Evolutionary conservation across 2,329 filamentous ascomycete species (phyloP), one percentile per base, ranked within the genome.

Genomic region (Diaporthe helianthi): DNA sequence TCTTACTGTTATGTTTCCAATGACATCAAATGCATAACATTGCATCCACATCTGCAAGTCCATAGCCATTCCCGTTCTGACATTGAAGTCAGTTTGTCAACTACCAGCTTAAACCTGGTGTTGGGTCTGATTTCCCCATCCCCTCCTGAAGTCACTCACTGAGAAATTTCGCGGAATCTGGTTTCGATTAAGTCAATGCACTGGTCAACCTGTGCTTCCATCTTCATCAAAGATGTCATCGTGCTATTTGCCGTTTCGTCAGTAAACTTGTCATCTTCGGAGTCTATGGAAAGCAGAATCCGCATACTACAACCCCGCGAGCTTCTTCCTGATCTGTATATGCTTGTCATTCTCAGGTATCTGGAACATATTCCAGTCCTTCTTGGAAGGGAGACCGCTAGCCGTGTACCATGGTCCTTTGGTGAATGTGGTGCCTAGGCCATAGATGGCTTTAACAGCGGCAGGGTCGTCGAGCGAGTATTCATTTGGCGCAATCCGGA

Each of bases 391-490:
- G n/a, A 63, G 44, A 44, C 58, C 44, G 44, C 58, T 63, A 2
- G 44, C 29, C 1, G 58, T 36, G 49, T 78, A 78, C 75, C 76
- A 78, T 1, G 72, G 70, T 9, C 75, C 76, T 54, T 84, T 84
- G 22, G 76, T 71, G 29, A 82, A 82, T 13, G 77, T 76, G 8
- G 77, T 79, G 0, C 79, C 78, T 4, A 77, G 75, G 7, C 81
- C 80, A 69, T 85, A 85, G 36, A 85, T 79, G 0, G 71, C 75
- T 69, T 79, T 80, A 10, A 81, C 74, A 3, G 79, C 79, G 0
- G 76, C 73, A 0, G 77, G 73, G 61, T 81, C 78, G 46, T 78
- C 78, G 65, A 84, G 76, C n/a, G 79, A 82, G 65, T 81, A 82
- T 58, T 81, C 77, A 38, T 79, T 75, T 0, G 82, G 83, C 0